A percentile compares a stretch with the other conserved stretches of the same genome.
Evolutionary conservation across 805 yeast species (phyloP).

Genomic region (Wickerhamiella siamensis): DNA sequence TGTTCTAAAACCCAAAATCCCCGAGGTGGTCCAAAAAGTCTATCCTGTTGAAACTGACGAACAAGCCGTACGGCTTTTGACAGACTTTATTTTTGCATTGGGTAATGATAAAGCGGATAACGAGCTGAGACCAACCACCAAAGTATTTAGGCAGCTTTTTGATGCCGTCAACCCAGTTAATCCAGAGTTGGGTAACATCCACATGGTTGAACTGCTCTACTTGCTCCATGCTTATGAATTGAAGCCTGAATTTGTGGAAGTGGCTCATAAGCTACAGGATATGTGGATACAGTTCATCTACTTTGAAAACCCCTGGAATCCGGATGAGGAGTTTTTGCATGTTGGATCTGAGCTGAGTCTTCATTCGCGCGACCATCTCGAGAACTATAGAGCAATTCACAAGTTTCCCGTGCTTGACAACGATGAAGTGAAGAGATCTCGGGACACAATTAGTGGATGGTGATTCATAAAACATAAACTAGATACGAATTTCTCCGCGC

Average conservation of each 20-base stretch:
- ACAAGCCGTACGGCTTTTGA: constrained; percentile 12
- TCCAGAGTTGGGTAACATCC: constrained; percentile 20
- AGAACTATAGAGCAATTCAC: neutral
- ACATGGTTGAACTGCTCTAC: constrained; percentile 25
- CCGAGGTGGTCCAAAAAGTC: neutral
- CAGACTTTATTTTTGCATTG: constrained; percentile 10
- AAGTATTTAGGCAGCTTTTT: constrained; percentile 20
- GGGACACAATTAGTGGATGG: neutral
- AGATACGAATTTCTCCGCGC: constrained; percentile 14
- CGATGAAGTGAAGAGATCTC: neutral
- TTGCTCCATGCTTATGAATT: constrained; percentile 19
- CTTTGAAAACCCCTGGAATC: constrained; percentile 21
- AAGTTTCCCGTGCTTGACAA: neutral
- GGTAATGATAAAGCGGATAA: constrained; percentile 11
- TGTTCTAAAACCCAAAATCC: neutral
- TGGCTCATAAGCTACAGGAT: constrained; percentile 17
- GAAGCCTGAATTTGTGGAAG: constrained; percentile 8
- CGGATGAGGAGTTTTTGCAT: constrained; percentile 4
- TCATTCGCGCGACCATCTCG: neutral
- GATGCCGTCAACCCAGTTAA: constrained; percentile 23
- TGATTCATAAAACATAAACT: neutral
- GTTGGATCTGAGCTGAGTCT: neutral
- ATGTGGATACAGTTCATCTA: constrained; percentile 19
- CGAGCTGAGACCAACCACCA: constrained; percentile 5
- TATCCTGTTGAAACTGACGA: constrained; percentile 1